phyloP scores from a whole-genome alignment of 2,329 filamentous ascomycete species.

The Aureobasidium pullulans region DNA sequence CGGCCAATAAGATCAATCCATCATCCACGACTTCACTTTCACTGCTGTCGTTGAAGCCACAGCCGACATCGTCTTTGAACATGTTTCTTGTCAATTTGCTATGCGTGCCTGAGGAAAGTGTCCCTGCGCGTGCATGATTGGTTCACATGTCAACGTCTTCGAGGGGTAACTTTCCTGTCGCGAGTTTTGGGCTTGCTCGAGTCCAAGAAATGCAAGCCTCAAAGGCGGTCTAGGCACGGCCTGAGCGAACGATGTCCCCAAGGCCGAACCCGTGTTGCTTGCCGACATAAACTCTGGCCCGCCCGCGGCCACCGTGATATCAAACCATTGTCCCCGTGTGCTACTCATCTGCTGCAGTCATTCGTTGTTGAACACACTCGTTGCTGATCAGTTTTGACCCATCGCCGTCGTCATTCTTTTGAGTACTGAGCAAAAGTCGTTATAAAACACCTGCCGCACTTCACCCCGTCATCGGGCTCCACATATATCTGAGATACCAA shows the following conservation, averaged over 20 bases:
- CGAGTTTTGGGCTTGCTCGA: not conserved
- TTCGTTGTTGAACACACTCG: not conserved
- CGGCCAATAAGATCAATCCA: not conserved
- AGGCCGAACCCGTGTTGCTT: not conserved
- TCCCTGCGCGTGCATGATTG: constrained; percentile 1
- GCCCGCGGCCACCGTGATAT: not conserved
- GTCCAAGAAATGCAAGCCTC: not conserved
- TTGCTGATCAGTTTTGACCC: not conserved
- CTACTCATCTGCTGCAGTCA: not conserved
- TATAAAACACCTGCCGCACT: not conserved
- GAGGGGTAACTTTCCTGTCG: not conserved
- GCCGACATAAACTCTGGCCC: not conserved
- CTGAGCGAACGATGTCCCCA: constrained; percentile 1
- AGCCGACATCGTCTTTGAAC: not conserved
- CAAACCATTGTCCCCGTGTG: not conserved
- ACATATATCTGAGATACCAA: not conserved
- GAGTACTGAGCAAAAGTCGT: not conserved
- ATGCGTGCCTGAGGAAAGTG: not conserved
- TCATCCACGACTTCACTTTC: not conserved
- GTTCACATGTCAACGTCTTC: not conserved
- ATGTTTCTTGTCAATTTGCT: not conserved
- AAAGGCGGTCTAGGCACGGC: not conserved
- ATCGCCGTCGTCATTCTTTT: not conserved
- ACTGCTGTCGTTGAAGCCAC: not conserved
- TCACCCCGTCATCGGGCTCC: not conserved